These are phyloP conservation scores for Lantana camara DNA, from an alignment of 257 asterid genomes.

Conservation along the genomic window DNA sequence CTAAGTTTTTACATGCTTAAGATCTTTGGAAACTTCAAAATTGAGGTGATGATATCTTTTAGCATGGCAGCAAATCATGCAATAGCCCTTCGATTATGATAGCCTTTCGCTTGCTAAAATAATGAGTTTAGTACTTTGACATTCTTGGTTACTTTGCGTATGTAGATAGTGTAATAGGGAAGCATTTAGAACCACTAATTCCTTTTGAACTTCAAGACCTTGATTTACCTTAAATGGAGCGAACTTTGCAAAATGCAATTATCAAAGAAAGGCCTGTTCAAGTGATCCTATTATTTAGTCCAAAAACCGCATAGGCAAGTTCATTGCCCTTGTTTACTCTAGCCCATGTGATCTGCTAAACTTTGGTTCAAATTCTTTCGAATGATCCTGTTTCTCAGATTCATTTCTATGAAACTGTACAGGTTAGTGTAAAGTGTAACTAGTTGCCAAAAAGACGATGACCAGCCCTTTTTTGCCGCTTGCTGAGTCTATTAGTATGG, in stretches of 20 bases:
- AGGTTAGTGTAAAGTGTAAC: neutral
- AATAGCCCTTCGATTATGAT: constrained; percentile 13
- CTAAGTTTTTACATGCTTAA: neutral
- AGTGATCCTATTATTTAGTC: constrained; percentile 4
- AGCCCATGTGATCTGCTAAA: constrained; percentile 10
- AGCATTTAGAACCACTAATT: neutral
- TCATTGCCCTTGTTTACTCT: neutral
- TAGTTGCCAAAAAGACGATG: neutral
- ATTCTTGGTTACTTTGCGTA: neutral
- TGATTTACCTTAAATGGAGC: neutral
- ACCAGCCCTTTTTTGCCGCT: constrained; percentile 9
- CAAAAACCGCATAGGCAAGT: neutral
- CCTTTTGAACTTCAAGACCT: constrained; percentile 8
- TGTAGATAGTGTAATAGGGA: constrained; percentile 15
- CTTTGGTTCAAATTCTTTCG: neutral
- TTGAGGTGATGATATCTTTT: constrained; percentile 10
- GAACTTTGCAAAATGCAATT: neutral
- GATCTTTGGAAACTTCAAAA: constrained; percentile 5
- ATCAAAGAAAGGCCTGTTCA: constrained; percentile 4
- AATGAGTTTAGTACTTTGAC: neutral
- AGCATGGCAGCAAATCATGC: constrained; percentile 19
- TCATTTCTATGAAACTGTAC: neutral
- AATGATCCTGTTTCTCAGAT: neutral
- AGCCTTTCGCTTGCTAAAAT: constrained; percentile 10
- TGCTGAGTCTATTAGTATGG: neutral